These are phyloP conservation scores for Botrytis fabae DNA, from an alignment of 2,329 filamentous ascomycete genomes.

Conservation along the genomic window DNA sequence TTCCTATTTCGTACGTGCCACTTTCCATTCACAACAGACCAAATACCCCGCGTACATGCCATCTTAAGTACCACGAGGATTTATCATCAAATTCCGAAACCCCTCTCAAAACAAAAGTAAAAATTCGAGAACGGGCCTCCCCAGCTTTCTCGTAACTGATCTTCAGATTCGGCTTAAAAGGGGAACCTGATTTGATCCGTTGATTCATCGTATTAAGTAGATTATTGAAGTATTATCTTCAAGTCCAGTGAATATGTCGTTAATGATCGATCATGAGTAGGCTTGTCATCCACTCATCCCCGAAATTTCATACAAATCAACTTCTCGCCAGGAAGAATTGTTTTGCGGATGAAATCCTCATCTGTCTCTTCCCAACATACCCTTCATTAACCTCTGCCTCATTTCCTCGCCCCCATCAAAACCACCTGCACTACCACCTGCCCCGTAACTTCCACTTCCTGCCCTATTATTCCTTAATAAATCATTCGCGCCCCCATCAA, in stretches of 20 bases:
- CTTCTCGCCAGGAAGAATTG: not conserved
- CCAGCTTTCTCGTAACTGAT: not conserved
- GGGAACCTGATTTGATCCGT: not conserved
- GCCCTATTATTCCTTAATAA: constrained; percentile 31
- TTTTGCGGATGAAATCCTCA: not conserved
- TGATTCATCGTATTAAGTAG: not conserved
- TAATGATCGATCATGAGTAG: not conserved
- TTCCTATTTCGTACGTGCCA: not conserved
- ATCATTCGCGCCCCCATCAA: constrained; percentile 26
- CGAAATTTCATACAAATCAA: not conserved
- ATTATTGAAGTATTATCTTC: not conserved
- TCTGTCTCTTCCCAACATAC: constrained; percentile 18
- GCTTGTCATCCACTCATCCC: not conserved
- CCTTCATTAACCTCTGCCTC: constrained; percentile 20
- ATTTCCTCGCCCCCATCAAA: constrained; percentile 5
- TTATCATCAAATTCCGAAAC: not conserved
- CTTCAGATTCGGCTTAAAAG: no score
- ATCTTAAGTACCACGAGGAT: not conserved
- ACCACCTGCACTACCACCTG: not conserved
- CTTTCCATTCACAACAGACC: not conserved
- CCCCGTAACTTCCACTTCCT: constrained; percentile 30
- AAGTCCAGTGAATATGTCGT: not conserved
- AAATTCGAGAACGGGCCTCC: not conserved
- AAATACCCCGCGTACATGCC: not conserved
- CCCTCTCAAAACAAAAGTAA: not conserved